Base-by-base conservation (phyloP, 495 filamentous ascomycete species). In the Aspergillus kassunensis region DNA sequence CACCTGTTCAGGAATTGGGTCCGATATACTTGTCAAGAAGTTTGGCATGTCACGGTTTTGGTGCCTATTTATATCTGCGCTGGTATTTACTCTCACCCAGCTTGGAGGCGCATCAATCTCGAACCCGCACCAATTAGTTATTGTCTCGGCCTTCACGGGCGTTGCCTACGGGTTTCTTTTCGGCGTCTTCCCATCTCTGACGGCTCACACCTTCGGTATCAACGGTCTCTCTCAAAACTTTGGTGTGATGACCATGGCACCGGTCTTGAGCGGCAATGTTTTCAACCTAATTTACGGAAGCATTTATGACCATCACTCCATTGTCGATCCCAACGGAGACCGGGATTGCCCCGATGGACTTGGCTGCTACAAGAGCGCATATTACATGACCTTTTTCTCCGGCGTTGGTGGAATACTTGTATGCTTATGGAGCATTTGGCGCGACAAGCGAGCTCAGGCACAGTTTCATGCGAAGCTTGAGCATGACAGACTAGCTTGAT, bases 101-200 rank as follows among this genome's bases (percentile, higher is more conserved):
- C 56, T 96, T 15, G 86, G 79, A 53, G 93, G 89, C 5, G 69
- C 91, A 30, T 80, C 72, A n/a, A 83, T 97, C 57, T 75, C 78
- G 53, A 90, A 95, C 68, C 93, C 93, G 0, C 78, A 92, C 62
- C 69, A 80, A 27, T 83, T 97, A 3, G 82, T 78, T 54, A 66
- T 88, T 33, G 85, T 97, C 25, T 96, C 91, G 1, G 79, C 79
- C 2, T 76, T 96, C 35, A 95, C 87, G 5, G 93, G 93, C 33
- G 55, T 97, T 6, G 93, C 84, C 5, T 98, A 98, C 70, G 93
- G 93, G 0, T 89, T 96, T 59, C 77, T 97, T 2, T 97, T 97
- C 62, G 93, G 95, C 58, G 90, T 95, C 46, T 96, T 88, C 71
- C 95, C 93, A 8, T 88, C 95, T 1, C 82, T 98, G 42, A 86